Base-by-base conservation (phyloP, 345 rosid species). In the Eucalyptus tenuipes region DNA sequence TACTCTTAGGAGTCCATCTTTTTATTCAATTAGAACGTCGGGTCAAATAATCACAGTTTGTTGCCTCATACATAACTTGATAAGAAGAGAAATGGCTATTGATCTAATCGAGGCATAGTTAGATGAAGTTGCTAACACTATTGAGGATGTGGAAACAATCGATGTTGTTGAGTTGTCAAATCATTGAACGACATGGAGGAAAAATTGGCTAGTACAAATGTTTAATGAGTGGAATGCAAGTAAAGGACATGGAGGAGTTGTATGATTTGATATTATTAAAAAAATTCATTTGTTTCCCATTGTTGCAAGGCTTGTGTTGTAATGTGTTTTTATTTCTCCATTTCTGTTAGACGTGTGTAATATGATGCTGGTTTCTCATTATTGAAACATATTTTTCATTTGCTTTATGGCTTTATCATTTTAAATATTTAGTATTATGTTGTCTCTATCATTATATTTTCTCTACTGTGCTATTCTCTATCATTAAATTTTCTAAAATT, bases 401-500 rank as follows among this genome's bases (percentile, higher is more conserved):
- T 55, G 29, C 6, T 9, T 55, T 55, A 55, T 55, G 61, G 27
- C 13, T 52, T 55, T 24, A 55, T 24, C 61, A 55, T 55, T 55
- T 55, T 55, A 55, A 24, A 20, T 52, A 22, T 55, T 24, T 55
- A 25, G 29, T 24, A 55, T 25, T 55, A 0, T 3, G 5, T 7
- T 20, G 25, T 52, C 25, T 52, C 13, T 55, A 55, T 9, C 61
- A 24, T 55, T 55, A 24, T 9, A 24, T 24, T 55, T 55, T 55
- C 3, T 55, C 3, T 55, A 22, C 0, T 4, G 3, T 55, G 29
- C 29, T 55, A 55, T 55, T 22, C 29, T 55, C 29, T 4, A 55
- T 24, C 61, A 4, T 55, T 55, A 55, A 24, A 55, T 55, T 55
- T 55, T 55, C 27, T 55, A 24, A 24, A 55, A 24, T 55, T 55